Base-by-base conservation (phyloP, 1,284 basidiomycete genomes). In the Cutaneotrichosporon sp. region DNA sequence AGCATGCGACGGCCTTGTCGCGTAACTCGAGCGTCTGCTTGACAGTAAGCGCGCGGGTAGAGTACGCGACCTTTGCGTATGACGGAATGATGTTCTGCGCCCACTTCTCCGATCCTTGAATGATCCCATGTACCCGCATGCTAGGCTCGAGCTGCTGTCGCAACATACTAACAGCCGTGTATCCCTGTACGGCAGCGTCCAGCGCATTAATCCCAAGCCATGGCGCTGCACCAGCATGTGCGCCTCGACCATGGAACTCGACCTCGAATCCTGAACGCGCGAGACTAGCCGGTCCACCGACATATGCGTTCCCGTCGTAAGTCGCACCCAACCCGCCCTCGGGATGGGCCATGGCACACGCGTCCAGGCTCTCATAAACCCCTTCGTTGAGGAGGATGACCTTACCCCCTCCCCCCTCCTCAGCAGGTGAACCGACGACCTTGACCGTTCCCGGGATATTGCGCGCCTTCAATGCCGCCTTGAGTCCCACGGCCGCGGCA, bases 401-500 rank as follows among this genome's bases (percentile, higher is more conserved):
- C 79, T 95, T 94, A n/a, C 91, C 91, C 22, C 86, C 89, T 4
- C 89, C 90, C 9, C 82, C 82, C 79, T 94, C 92, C 79, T 94
- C 92, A 30, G 89, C 92, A 5, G 72, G 72, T 2, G 69, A 76
- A 5, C 79, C 79, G 38, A 80, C 72, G 10, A 80, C 68, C 49
- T 76, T 70, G 53, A 80, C 71, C 7, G 72, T 76, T 16, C 76
- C 79, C 0, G 73, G 18, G 4, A 80, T 67, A 50, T 76, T 65
- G 46, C 67, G 66, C 5, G 69, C 69, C 57, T 75, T 70, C 21
- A 81, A 66, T 2, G 75, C 75, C 1, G 73, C 72, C 31, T 75
- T 76, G 14, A 79, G 66, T 2, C 73, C 74, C n/a, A 73, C 71
- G 0, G 78, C 76, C 1, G 77, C 74, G 2, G 75, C 79, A 1